Conservation (phyloP, 768 basidiomycete genomes). For the Coprinellus aureogranulatus region DNA sequence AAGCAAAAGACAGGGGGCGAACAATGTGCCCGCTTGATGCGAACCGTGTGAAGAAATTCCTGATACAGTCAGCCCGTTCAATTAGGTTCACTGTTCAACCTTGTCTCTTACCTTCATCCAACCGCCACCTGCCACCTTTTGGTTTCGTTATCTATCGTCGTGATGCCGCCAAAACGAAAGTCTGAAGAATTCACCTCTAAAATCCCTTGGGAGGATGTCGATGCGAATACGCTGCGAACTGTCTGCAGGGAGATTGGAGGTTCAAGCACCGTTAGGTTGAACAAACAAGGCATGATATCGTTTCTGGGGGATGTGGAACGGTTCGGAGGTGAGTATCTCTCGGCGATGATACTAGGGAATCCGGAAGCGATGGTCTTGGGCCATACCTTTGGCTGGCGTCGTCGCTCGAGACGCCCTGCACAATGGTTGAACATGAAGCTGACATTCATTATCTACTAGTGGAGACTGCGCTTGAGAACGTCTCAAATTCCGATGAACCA, state of each 20-base stretch:
- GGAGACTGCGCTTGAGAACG: no score
- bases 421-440: no score
- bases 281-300: neutral
- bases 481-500: neutral
- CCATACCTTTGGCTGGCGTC: neutral
- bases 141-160: neutral
- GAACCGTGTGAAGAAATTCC: no score
- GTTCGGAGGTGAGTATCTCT: neutral
- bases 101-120: neutral
- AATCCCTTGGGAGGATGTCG: neutral
- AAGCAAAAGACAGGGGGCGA: no score
- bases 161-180: neutral
- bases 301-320: neutral
- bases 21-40: no score
- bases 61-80: no score
- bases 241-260: neutral
- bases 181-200: neutral
- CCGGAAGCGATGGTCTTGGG: neutral
- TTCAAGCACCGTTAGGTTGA: neutral
- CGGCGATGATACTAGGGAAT: neutral
- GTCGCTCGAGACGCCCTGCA: neutral
- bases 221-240: neutral
- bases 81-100: neutral
- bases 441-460: no score
- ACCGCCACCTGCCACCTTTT: neutral